These are phyloP conservation scores for Saururus chinensis DNA, from an alignment of 164 flowering plant species.

Conservation along the genomic window DNA sequence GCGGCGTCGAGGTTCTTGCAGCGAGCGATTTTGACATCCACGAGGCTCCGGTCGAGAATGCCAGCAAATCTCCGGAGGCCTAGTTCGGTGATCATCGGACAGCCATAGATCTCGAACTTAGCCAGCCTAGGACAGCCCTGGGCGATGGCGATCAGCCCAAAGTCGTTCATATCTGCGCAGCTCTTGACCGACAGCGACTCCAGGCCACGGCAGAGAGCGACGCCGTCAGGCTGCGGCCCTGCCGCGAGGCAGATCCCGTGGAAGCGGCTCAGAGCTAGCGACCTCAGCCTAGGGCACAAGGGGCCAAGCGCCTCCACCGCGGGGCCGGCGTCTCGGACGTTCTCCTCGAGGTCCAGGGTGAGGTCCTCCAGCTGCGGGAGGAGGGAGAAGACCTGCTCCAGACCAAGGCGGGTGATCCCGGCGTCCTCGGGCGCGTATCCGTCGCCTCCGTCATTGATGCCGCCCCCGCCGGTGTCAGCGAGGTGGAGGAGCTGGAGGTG, in stretches of 20 bases:
- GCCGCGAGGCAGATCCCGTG: constrained; percentile 57
- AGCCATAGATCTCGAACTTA: constrained; percentile 65
- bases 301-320: constrained; percentile 41
- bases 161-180: constrained; percentile 59
- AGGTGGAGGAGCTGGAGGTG: constrained; percentile 17
- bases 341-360: constrained; percentile 59
- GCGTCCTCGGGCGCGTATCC: constrained; percentile 47
- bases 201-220: constrained; percentile 58
- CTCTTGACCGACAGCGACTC: constrained; percentile 51
- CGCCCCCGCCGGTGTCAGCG: constrained; percentile 39
- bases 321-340: constrained; percentile 48
- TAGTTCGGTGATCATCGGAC: constrained; percentile 39
- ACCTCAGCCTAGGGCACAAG: constrained; percentile 46
- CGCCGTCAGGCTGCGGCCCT: constrained; percentile 57
- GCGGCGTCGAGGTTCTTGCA: constrained; percentile 61
- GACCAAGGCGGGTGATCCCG: constrained; percentile 23
- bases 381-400: constrained; percentile 41
- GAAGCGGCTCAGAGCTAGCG: constrained; percentile 58
- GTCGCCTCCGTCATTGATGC: constrained; percentile 35
- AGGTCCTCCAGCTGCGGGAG: constrained; percentile 56
- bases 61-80: constrained; percentile 55
- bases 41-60: constrained; percentile 42
- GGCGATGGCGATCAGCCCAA: constrained; percentile 55
- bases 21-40: constrained; percentile 58
- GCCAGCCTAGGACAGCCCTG: constrained; percentile 58